These are phyloP conservation scores for Shiraia bambusicola DNA, from an alignment of 2,329 filamentous ascomycete species.

Conservation along the genomic window DNA sequence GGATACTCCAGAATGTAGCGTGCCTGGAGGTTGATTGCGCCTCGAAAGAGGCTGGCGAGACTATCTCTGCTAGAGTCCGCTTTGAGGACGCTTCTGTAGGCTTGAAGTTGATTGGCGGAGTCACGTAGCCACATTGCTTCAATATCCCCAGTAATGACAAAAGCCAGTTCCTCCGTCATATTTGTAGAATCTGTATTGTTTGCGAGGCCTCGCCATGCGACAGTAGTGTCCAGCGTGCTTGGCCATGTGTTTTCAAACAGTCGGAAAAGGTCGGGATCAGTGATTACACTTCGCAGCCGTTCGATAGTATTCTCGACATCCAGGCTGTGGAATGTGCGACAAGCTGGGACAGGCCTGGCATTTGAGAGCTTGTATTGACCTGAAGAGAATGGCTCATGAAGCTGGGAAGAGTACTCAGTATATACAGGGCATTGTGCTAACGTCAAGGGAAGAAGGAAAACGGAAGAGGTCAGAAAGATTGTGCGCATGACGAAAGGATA, in stretches of 20 bases:
- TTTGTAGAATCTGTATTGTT: slow-evolving; percentile 44
- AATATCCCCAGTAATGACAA: slow-evolving; percentile 61
- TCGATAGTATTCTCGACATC: slow-evolving; percentile 46
- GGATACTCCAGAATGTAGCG: slow-evolving; percentile 64
- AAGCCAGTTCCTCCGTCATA: slow-evolving; percentile 55
- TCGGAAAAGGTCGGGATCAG: slow-evolving; percentile 62
- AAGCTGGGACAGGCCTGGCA: slow-evolving; percentile 47
- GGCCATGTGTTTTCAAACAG: slow-evolving; percentile 73
- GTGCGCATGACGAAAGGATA: slow-evolving; percentile 11
- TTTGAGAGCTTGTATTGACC: slow-evolving; percentile 48
- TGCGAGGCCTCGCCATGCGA: slow-evolving; percentile 65
- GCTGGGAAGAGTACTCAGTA: slow-evolving; percentile 41
- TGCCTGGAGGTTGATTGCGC: slow-evolving; percentile 70
- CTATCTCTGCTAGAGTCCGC: slow-evolving; percentile 49
- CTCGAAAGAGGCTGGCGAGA: slow-evolving; percentile 66
- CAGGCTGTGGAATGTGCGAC: slow-evolving; percentile 49
- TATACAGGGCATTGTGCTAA: slow-evolving; percentile 48
- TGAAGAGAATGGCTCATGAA: slow-evolving; percentile 46
- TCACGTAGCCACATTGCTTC: slow-evolving; percentile 58
- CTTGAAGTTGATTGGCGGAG: slow-evolving; percentile 69
- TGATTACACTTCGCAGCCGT: slow-evolving; percentile 40
- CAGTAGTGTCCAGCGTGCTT: slow-evolving; percentile 74
- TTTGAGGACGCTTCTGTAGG: slow-evolving; percentile 62
- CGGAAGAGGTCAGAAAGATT: slow-evolving; percentile 2
- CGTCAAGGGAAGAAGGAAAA: slow-evolving; percentile 16